Base-by-base conservation (phyloP, 352 stramenopile species). In the Phytophthora vignae region DNA sequence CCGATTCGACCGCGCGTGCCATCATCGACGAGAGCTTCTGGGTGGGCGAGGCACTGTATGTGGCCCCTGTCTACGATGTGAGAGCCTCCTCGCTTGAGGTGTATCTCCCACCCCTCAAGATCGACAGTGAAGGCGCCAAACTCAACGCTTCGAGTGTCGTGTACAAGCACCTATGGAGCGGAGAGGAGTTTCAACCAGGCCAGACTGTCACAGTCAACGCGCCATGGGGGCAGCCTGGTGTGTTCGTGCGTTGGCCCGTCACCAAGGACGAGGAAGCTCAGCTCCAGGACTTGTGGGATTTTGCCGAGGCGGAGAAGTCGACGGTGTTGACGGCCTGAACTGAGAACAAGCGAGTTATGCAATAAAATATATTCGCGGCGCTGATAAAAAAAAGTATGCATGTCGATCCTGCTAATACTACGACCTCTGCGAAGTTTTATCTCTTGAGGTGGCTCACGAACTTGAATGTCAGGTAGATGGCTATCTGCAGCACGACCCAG, bases 401-500 rank as follows among this genome's bases (percentile, higher is more conserved):
- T 21, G 17, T 19, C 17, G 40, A 49, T 49, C 40, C 4, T 19
- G 40, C 29, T 42, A 42, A 42, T 42, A 21, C 17, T 49, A n/a
- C 4, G 17, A 19, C 19, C 40, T 49, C 40, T 9, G 11, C 40
- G 14, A 19, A 10, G 17, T 17, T 14, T 66, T 87, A 90, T 82
- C 83, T 74, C 79, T 90, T 90, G 38, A 90, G 64, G 73, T 90
- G 82, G 71, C 80, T 90, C 56, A 88, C 82, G 67, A 78, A 90
- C 73, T 87, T 86, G 70, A 90, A 73, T 44, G 82, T 90, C 25
- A 90, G 60, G 74, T 85, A 90, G 57, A 89, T 89, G 17, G 49
- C 60, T 6, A 81, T 2, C 58, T 93, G 85, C 31, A 90, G 44
- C 1, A 88, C 71, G 8, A 77, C 57, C 85, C 85, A 93, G 46